Percentiles rank a stretch among this genome's conserved stretches.
Conservation (phyloP, 2,329 filamentous ascomycete species). For the Colletotrichum graminicola region DNA sequence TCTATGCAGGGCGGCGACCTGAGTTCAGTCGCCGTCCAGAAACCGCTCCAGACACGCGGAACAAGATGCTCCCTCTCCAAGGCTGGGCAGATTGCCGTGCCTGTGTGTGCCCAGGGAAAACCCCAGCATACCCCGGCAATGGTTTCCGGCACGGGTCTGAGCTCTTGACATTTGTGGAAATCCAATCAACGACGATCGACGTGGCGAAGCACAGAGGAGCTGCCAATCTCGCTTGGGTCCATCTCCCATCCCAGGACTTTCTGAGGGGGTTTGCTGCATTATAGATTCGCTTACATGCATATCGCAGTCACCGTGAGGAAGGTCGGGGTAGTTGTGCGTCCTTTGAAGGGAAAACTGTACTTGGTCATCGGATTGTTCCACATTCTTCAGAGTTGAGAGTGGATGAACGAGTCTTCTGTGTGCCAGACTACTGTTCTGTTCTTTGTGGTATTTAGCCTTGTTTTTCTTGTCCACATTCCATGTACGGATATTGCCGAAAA, state of each 20-base stretch:
- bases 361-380: background rate
- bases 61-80: background rate
- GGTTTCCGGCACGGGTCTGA: background rate
- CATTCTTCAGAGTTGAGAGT: background rate
- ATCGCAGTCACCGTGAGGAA: background rate
- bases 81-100: background rate
- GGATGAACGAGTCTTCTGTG: background rate
- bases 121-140: background rate
- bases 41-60: background rate
- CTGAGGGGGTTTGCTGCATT: background rate
- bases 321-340: background rate
- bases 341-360: background rate
- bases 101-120: background rate
- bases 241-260: background rate
- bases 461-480: background rate
- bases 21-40: background rate
- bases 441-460: background rate
- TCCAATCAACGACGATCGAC: constrained; percentile 32
- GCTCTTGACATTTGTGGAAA: constrained; percentile 16
- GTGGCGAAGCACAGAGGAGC: constrained; percentile 17
- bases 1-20: background rate
- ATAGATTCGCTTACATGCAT: background rate
- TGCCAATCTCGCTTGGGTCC: constrained; percentile 36
- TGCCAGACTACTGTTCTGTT: background rate
- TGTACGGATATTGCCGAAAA: background rate